A percentile compares a stretch with the other conserved stretches of the same genome.
Conservation (phyloP, 163 green algal species). For the Coccomyxa subellipsoidea region DNA sequence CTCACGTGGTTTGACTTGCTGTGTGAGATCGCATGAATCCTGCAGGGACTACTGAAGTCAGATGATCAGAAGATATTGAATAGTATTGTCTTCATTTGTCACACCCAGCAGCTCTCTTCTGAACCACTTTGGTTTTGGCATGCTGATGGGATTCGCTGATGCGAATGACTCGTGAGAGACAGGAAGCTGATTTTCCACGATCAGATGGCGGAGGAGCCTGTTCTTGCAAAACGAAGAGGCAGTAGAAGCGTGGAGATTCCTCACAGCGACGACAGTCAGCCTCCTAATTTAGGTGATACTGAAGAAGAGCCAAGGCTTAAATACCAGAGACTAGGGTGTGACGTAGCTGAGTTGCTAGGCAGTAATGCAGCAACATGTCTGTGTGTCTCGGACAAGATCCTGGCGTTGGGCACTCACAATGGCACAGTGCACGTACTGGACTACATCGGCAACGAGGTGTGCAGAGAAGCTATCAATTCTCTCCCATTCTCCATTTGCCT, state of each 20-base stretch:
- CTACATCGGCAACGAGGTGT: slow-evolving; percentile 80
- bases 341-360: slow-evolving; percentile 42
- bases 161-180: not conserved
- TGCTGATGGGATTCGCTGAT: not conserved
- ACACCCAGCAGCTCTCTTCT: not conserved
- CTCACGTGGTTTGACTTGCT: too few relatives aligned
- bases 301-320: slow-evolving; percentile 70
- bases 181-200: not conserved
- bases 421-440: slow-evolving; percentile 83
- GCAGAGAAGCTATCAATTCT: not conserved
- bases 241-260: not conserved
- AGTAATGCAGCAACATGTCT: slow-evolving; percentile 52
- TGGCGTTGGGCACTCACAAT: slow-evolving; percentile 74
- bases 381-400: slow-evolving; percentile 80
- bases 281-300: not conserved
- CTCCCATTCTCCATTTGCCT: too few relatives aligned
- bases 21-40: too few relatives aligned
- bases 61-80: not conserved
- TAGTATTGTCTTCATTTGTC: not conserved
- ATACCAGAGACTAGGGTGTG: slow-evolving; percentile 56
- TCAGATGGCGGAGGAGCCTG: not conserved
- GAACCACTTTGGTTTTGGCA: not conserved
- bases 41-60: not conserved
- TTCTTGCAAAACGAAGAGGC: not conserved
- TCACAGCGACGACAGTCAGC: not conserved